Evolutionary conservation across 2,329 filamentous ascomycete species (phyloP), one percentile per base, ranked within the genome.

Genomic region (Ambrosiella beaveri): DNA sequence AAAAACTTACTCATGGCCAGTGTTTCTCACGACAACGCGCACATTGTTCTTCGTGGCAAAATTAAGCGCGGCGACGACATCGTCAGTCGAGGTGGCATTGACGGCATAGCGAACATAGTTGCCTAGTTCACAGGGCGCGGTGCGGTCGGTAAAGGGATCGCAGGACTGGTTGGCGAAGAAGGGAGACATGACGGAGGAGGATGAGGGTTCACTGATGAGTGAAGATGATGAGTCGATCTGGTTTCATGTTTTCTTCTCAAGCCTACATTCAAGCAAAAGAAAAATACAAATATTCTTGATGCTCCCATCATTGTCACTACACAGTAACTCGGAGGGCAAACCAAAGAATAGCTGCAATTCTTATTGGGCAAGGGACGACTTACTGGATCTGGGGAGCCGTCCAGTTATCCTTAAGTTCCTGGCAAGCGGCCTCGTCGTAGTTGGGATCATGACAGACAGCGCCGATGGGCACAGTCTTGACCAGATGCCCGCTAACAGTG

Each of bases 391-490:
- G 62, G 5, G 69, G 65, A 37, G 65, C 62, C 27, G 61, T 63
- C 70, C 71, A 74, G 49, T 66, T 59, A 9, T 58, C 61, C 59
- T 68, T 64, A 15, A 78, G 64, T 1, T 61, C 64, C 1, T 65
- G 60, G 64, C 78, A 81, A 35, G 64, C 67, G 3, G 64, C 65
- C 7, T 68, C 70, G 64, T 79, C 66, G 63, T 75, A 79, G 15
- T 63, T 63, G 5, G 67, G 69, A 38, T 71, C 67, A 62, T 82
- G 79, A 63, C 79, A 83, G 0, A 73, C 68, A 1, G 72, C 65
- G 0, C 71, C 79, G 2, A 81, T 63, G 0, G 80, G 79, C 1
- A 74, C 66, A 0, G 75, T 79, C 9, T 72, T 70, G 47, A 82
- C 68, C 36, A 83, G 67, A 3, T 68, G 69, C 0, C 76, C 78